Evolutionary conservation across 139 green algal species (phyloP).

Genomic region (Gonium pectorale): DNA sequence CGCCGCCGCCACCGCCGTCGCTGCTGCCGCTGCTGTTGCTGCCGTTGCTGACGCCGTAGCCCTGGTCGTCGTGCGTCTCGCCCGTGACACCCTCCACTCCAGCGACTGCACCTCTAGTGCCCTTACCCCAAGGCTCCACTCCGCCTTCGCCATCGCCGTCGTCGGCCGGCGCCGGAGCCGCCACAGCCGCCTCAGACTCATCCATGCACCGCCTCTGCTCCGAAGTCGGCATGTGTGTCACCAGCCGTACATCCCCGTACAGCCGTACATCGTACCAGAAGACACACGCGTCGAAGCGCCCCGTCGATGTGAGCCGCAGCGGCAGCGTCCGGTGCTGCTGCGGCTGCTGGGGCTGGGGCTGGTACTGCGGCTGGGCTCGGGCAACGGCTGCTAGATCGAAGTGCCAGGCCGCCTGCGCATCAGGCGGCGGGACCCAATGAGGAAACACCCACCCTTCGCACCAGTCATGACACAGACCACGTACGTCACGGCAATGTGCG

Average conservation of each 20-base stretch:
- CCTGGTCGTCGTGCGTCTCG: neutral
- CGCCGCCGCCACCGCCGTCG: neutral
- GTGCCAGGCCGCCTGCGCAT: slow-evolving; percentile 74
- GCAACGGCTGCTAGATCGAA: slow-evolving; percentile 77
- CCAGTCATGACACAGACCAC: too few relatives aligned
- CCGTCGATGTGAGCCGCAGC: slow-evolving; percentile 63
- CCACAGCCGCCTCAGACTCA: neutral
- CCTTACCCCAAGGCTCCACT: neutral
- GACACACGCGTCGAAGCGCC: slow-evolving; percentile 74
- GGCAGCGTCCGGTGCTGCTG: slow-evolving; percentile 67
- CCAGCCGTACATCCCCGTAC: slow-evolving; percentile 60
- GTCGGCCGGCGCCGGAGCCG: neutral
- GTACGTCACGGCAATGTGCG: too few relatives aligned
- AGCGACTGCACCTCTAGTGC: neutral
- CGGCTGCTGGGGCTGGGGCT: too few relatives aligned
- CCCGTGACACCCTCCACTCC: neutral
- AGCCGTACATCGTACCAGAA: slow-evolving; percentile 83
- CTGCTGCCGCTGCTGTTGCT: neutral
- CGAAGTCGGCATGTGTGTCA: slow-evolving; percentile 1
- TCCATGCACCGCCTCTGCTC: neutral
- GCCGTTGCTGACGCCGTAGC: neutral
- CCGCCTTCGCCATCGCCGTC: neutral
- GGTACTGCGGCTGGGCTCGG: too few relatives aligned
- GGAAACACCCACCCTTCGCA: too few relatives aligned
- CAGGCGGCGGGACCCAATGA: too few relatives aligned